phyloP scores from a whole-genome alignment of 2,329 filamentous ascomycete genomes.

The Magnaporthiopsis incrustans region DNA sequence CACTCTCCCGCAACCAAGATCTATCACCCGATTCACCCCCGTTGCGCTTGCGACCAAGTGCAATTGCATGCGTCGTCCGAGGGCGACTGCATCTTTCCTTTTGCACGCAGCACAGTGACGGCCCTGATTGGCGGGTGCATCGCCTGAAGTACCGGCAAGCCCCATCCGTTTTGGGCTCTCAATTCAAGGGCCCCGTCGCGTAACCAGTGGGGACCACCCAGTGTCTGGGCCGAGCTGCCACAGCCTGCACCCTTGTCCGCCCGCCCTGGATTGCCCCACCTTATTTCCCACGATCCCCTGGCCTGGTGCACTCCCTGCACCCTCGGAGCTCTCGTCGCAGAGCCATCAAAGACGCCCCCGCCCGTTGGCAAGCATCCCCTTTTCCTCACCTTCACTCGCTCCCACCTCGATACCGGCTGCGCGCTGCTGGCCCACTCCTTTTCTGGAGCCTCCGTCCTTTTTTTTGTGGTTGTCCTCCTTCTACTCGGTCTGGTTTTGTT shows the following conservation, averaged over 20 bases:
- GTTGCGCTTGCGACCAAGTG: slow-evolving; percentile 8
- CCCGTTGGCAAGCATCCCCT: slow-evolving; percentile 5
- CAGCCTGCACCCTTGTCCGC: slow-evolving; percentile 8
- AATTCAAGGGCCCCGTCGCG: neutral
- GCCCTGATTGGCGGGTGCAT: neutral
- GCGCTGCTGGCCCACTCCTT: neutral
- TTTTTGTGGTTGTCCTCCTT: slow-evolving; percentile 2
- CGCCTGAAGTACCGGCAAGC: slow-evolving; percentile 1
- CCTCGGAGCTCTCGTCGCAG: slow-evolving; percentile 7
- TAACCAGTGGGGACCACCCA: neutral
- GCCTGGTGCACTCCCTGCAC: neutral
- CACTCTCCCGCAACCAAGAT: neutral
- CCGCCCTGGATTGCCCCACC: slow-evolving; percentile 9
- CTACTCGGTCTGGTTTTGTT: neutral
- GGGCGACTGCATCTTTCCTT: too few species aligned
- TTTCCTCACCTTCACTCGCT: slow-evolving; percentile 2
- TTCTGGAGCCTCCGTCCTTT: slow-evolving; percentile 3
- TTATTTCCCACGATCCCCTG: slow-evolving; percentile 12
- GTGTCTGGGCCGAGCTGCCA: neutral
- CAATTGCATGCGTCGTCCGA: slow-evolving; percentile 7
- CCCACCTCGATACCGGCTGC: neutral
- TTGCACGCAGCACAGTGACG: slow-evolving; percentile 5
- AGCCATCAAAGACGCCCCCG: slow-evolving; percentile 9
- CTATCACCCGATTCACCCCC: slow-evolving; percentile 9
- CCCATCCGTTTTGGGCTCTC: neutral